Base-by-base conservation (phyloP, 2,329 filamentous ascomycete genomes). In the Beauveria sp. region DNA sequence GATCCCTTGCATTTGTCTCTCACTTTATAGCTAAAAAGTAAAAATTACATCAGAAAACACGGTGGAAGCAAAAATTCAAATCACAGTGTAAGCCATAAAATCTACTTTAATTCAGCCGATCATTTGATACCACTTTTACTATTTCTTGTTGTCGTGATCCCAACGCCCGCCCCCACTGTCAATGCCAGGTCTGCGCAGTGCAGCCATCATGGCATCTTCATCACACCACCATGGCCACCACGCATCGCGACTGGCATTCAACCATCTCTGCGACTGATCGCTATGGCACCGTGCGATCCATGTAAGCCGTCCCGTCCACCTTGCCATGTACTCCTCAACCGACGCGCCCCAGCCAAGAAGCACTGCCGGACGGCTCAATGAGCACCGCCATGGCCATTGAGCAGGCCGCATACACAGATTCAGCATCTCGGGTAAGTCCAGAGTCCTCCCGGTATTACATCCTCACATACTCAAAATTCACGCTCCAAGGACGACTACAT, bases 361-460 rank as follows among this genome's bases (percentile, higher is more conserved):
- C 67, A 6, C 67, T 74, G 7, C 66, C 70, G 9, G 67, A 67
- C 3, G 66, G 62, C 43, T 70, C 68, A 51, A 71, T 72, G 66
- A 67, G 62, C 63, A 66, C 78, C 45, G 90, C 90, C 22, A 87
- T 88, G 68, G 72, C 80, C 52, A 75, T 86, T 46, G 92, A 96
- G 73, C 83, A 82, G 51, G 78, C 81, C 12, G 84, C 86, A 14
- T 89, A 85, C 66, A 79, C 82, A 49, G 74, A 75, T 47, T 84
- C 86, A 12, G 67, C 74, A 26, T 85, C 84, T 42, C 74, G 79
- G 69, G 88, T 89, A 79, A 70, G 78, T 68, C 34, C 5, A 38
- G 14, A 46, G 59, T 9, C 30, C 16, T 18, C 55, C 68, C 12
- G 5, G 34, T 4, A 38, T 5, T 38, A 14, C 1, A 38, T 2